Percentiles rank a stretch among this genome's conserved stretches.
Conservation (phyloP, 805 yeast genomes). For the Suhomyces tanzawaensis region DNA sequence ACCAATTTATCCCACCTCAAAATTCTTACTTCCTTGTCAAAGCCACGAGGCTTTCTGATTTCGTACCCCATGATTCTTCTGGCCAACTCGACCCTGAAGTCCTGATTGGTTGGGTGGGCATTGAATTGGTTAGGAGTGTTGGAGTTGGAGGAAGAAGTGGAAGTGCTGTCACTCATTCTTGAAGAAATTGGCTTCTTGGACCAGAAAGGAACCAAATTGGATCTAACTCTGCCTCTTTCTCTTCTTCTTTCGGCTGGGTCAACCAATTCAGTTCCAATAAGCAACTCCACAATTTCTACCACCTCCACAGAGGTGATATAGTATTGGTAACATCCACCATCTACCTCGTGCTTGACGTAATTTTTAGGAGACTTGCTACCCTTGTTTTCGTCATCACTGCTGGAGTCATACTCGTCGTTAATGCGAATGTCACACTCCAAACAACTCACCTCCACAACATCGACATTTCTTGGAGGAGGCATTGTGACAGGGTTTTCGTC, state of each 20-base stretch:
- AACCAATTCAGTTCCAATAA: constrained; percentile 49
- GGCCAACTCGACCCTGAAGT: constrained; percentile 53
- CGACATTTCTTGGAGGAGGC: constrained; percentile 35
- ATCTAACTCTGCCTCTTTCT: constrained; percentile 65
- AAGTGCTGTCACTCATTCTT: constrained; percentile 28
- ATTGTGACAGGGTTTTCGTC: constrained; percentile 41
- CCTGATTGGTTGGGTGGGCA: constrained; percentile 23
- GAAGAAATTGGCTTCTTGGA: constrained; percentile 57
- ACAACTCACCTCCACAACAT: constrained; percentile 59
- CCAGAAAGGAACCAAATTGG: constrained; percentile 68
- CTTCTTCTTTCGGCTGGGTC: constrained; percentile 53
- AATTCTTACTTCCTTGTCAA: constrained; percentile 65
- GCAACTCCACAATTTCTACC: constrained; percentile 58
- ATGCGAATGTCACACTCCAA: constrained; percentile 41
- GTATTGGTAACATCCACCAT: constrained; percentile 31
- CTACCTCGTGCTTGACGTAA: constrained; percentile 16
- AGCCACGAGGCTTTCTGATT: constrained; percentile 61
- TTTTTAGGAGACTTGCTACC: constrained; percentile 6
- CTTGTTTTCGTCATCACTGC: constrained; percentile 23
- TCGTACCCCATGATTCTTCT: constrained; percentile 65
- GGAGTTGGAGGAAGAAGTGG: constrained; percentile 9
- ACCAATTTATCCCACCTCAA: constrained; percentile 58
- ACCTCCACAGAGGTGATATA: constrained; percentile 69
- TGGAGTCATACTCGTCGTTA: constrained; percentile 26
- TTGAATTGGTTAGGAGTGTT: constrained; percentile 1